Evolutionary conservation across 2,329 filamentous ascomycete species (phyloP).

Genomic region (Pseudocercospora vitis): DNA sequence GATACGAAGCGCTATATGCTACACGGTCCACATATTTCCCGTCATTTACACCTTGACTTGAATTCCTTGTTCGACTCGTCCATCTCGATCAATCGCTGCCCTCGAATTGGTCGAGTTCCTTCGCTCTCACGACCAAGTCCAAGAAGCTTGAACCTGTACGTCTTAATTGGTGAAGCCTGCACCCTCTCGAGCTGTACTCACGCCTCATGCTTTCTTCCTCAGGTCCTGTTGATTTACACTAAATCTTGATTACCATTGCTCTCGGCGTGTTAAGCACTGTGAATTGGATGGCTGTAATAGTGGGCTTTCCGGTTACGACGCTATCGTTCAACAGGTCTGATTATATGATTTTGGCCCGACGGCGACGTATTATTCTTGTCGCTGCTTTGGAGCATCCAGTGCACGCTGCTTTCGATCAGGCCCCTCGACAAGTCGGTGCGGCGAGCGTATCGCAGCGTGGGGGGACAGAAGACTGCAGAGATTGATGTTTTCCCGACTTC

Average conservation of each 20-base stretch:
- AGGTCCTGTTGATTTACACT: not conserved
- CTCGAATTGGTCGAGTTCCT: constrained; percentile 5
- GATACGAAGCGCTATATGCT: too few relatives aligned
- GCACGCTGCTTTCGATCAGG: not conserved
- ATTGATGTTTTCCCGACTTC: too few relatives aligned
- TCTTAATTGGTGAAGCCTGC: not conserved
- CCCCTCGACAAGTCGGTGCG: not conserved
- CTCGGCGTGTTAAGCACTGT: constrained; percentile 5
- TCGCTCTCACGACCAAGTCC: constrained; percentile 13
- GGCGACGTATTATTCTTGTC: not conserved
- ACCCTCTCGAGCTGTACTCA: not conserved
- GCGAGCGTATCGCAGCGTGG: too few relatives aligned
- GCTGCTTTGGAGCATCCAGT: not conserved
- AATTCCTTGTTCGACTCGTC: too few relatives aligned
- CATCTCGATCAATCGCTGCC: not conserved
- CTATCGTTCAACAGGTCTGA: constrained; percentile 5
- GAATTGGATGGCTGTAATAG: constrained; percentile 9
- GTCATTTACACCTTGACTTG: too few relatives aligned
- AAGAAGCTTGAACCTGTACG: constrained; percentile 11
- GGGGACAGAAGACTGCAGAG: too few relatives aligned
- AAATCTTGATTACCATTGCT: not conserved
- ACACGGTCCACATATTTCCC: too few relatives aligned
- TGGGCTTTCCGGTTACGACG: constrained; percentile 6
- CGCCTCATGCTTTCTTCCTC: constrained; percentile 5
- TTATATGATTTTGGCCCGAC: not conserved